Evolutionary conservation across 352 stramenopile species (phyloP).

Genomic region (Phytopythium vexans): DNA sequence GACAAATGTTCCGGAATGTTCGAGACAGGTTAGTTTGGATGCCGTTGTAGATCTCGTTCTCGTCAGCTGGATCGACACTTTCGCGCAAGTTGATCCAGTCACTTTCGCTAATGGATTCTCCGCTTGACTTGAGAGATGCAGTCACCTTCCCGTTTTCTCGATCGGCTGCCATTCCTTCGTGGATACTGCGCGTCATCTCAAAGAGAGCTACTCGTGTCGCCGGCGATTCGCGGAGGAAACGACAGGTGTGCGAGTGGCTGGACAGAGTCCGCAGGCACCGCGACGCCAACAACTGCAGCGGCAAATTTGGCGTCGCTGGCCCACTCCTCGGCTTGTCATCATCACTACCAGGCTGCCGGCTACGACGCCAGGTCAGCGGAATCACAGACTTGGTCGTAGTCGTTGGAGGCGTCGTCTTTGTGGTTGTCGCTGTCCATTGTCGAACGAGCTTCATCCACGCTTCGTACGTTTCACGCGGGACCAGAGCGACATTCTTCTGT

Average conservation of each 20-base stretch:
- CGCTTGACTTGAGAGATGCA: too few relatives aligned
- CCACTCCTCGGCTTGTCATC: too few relatives aligned
- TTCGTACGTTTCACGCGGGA: conserved; percentile 42
- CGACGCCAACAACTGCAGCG: conserved; percentile 40
- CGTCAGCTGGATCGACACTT: too few relatives aligned
- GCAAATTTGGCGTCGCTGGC: not conserved
- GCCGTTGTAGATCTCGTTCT: not conserved
- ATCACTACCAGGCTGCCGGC: too few relatives aligned
- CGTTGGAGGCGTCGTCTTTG: conserved; percentile 1
- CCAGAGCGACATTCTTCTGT: conserved; percentile 26
- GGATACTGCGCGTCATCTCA: conserved; percentile 36
- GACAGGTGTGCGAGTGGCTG: conserved; percentile 39
- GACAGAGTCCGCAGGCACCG: conserved; percentile 55
- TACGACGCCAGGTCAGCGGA: too few relatives aligned
- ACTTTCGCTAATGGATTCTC: too few relatives aligned
- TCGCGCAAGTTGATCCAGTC: too few relatives aligned
- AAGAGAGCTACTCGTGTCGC: conserved; percentile 56
- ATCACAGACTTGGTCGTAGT: conserved; percentile 4
- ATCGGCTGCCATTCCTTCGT: conserved; percentile 20
- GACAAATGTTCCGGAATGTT: conserved; percentile 64
- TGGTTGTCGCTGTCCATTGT: conserved; percentile 27
- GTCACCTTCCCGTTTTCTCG: too few relatives aligned
- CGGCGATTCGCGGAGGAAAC: conserved; percentile 44
- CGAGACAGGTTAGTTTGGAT: conserved; percentile 36
- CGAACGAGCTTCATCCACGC: conserved; percentile 64